These are phyloP conservation scores for Chlorella sorokiniana DNA, from an alignment of 139 green algal species.

Conservation along the genomic window DNA sequence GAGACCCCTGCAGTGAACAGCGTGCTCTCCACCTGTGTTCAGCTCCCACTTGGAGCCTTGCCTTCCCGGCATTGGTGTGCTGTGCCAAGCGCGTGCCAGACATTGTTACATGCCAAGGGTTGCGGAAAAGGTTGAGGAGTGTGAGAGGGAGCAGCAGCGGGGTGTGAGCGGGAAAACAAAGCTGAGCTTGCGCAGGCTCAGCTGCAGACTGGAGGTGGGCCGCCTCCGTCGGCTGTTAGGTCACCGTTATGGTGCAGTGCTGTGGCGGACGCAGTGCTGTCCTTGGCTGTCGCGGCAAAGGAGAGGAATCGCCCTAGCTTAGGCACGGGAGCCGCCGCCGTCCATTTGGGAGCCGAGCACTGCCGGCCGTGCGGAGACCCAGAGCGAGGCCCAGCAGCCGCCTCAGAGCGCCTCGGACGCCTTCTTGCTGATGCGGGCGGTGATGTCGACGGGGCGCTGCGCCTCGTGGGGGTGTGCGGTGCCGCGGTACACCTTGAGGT, in stretches of 20 bases:
- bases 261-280: too few relatives aligned
- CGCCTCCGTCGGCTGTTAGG: too few relatives aligned
- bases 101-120: not conserved
- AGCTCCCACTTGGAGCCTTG: too few relatives aligned
- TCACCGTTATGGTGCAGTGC: too few relatives aligned
- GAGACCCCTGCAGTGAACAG: too few relatives aligned
- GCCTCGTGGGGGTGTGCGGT: constrained; percentile 89
- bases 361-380: not conserved
- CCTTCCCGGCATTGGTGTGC: too few relatives aligned
- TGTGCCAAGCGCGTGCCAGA: too few relatives aligned
- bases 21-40: too few relatives aligned
- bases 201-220: too few relatives aligned
- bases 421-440: constrained; percentile 71
- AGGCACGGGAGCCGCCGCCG: not conserved
- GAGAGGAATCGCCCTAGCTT: too few relatives aligned
- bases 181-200: too few relatives aligned
- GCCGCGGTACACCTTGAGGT: constrained; percentile 97
- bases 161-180: not conserved
- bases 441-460: constrained; percentile 93
- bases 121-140: not conserved
- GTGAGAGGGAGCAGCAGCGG: not conserved
- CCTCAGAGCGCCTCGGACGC: constrained; percentile 25
- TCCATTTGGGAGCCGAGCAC: not conserved
- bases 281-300: too few relatives aligned
- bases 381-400: not conserved